Base-by-base conservation (phyloP, 805 yeast species). In the Metschnikowia colocasiae region DNA sequence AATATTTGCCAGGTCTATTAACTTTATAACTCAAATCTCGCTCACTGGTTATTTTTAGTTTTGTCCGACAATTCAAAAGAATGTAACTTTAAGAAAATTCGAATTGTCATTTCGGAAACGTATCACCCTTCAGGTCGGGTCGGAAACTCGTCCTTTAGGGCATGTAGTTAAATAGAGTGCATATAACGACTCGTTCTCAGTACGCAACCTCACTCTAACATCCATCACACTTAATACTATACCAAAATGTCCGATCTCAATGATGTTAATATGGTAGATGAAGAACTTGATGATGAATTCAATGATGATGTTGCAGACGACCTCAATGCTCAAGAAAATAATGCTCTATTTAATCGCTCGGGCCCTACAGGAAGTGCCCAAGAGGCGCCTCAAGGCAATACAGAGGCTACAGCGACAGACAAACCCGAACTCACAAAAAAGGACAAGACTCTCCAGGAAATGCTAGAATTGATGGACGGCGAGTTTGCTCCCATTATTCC, bases 401-500 rank as follows among this genome's bases (percentile, higher is more conserved):
- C 41, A 48, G 37, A 53, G 50, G 23, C 42, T 27, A 22, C 27
- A 6, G 56, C 52, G 2, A 54, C 58, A 12, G 83, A 76, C 34
- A 63, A 83, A 6, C 88, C 90, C 0, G 88, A 82, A 46, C 71
- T 85, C 42, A 78, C 89, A 1, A 74, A 89, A 55, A 85, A 85
- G 56, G 96, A 89, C 60, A 87, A 86, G 59, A 83, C 94, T 0
- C 69, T 94, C 45, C 81, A 84, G 56, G 98, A 94, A 57, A 83
- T 94, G 30, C 72, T 94, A 25, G 85, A 84, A 29, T 73, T 90
- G 74, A 85, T 94, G 92, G 96, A 89, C 54, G 74, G 68, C 2
- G 97, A 90, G 49, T 89, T 84, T 62, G 88, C 96, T 3, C 99
- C 99, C 2, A 84, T 92, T 29, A 94, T 94, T 34, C 99, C 99